Evolutionary conservation across 306 rosid species (phyloP).

Genomic region (Pueraria montana): DNA sequence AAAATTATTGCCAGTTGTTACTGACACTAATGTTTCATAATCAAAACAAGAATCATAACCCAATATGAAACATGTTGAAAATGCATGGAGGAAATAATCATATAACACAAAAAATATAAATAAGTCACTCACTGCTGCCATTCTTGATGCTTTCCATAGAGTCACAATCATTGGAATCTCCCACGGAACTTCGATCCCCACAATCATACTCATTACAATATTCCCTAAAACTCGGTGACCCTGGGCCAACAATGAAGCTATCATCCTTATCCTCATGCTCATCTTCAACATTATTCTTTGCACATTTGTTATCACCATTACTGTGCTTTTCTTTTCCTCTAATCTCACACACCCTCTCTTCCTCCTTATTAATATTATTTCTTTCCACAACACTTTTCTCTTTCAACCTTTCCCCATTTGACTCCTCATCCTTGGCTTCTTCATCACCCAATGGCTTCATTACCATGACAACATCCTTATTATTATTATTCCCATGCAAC

Average conservation of each 20-base stretch:
- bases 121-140: conserved; percentile 25
- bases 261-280: conserved; percentile 10
- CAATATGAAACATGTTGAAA: not conserved
- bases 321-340: not conserved
- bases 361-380: not conserved
- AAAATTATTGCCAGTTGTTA: not conserved
- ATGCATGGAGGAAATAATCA: not conserved
- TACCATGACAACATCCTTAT: not conserved
- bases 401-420: conserved; percentile 22
- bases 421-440: not conserved
- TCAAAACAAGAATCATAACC: not conserved
- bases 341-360: not conserved
- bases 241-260: conserved; percentile 8
- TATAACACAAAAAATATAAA: not conserved
- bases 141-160: conserved; percentile 20
- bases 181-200: not conserved
- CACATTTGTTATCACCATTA: not conserved
- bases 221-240: conserved; percentile 76
- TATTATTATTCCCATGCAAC: not conserved
- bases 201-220: conserved; percentile 50
- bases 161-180: conserved; percentile 28
- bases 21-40: not conserved
- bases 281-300: not conserved
- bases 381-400: not conserved
- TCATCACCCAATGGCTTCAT: conserved; percentile 19